Evolutionary conservation across 768 basidiomycete genomes (phyloP), one percentile per base, ranked within the genome.

Genomic region (Mycena amicta): DNA sequence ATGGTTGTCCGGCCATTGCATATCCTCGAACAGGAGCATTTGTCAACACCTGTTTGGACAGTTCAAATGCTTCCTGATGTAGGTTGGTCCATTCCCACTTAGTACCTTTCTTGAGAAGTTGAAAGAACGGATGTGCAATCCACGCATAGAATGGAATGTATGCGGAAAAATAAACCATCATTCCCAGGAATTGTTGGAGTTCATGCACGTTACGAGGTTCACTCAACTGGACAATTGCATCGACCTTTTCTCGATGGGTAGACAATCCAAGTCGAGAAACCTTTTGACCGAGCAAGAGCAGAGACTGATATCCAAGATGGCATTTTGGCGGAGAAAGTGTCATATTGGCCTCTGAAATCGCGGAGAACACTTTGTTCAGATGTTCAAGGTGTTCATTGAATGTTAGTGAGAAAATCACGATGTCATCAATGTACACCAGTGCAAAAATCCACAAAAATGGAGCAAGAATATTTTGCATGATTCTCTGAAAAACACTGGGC

Each of bases 401-500:
- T 0, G 53, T 56, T 23, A 47, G 27, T 0, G 71, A 74, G 52
- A 68, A 78, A 0, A 77, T 66, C 0, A 78, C 68, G 0, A 79
- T 78, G 46, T 80, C 71, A 41, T 80, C 74, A 12, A 79, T 75
- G 49, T 79, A 80, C 0, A 78, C 77, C 15, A 75, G 50, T 1
- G 73, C 53, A 51, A 77, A 77, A 0, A 75, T 57, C 75, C 76
- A 77, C 2, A 79, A 61, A 49, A 60, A 77, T 0, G 71, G 74
- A 0, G 72, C 62, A 1, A 78, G 60, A 0, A 77, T 60, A 5
- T 53, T 52, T 43, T 78, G 75, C 77, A 80, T 80, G 4, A 77
- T 60, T 26, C 74, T 39, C 50, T 80, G 79, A 53, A 79, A 79
- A 0, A 77, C 66, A 1, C 70, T 61, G 0, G 78, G 79, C 3